Base-by-base conservation (phyloP, 495 filamentous ascomycete species). In the Hyaloscypha bicolor region DNA sequence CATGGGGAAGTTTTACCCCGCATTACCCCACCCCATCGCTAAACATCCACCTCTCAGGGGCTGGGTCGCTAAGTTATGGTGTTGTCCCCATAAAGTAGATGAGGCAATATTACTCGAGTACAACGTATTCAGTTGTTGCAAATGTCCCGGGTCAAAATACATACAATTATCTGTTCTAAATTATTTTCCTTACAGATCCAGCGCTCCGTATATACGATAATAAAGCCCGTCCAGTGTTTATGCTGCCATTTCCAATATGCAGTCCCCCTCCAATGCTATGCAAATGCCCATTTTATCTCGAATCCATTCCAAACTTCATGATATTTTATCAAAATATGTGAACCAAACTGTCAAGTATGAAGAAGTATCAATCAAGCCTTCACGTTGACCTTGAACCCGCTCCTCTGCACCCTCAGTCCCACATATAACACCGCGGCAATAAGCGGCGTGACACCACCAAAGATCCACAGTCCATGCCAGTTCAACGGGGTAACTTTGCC, bases 381-480 rank as follows among this genome's bases (percentile, higher is more conserved):
- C 19, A 51, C 59, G 1, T 25, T 51, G 3, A 62, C 19, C 59
- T 62, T 62, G 9, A 25, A 29, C 35, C 59, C 59, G 12, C 19
- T 21, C 16, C 33, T 42, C 6, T 21, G 12, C 35, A 62, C 30
- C 33, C 59, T 62, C 33, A 62, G 25, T 9, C 1, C 22, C 4
- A 33, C n/a, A 21, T 62, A 62, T 1, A 1, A 11, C 32, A 48
- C 22, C 37, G 32, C 59, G 1, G 59, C 33, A 6, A 42, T 3
- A 19, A 33, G 29, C 2, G 33, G n/a, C 21, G 33, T 25, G 4
- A 62, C 59, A 32, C 59, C 59, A 1, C 59, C 59, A 62, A 45
- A 62, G 1, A 51, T 22, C 59, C 59, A 62, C 37, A 62, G 48
- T 0, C 35, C 35, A 32, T 42, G 33, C 59, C 59, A 62, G 11